Base-by-base conservation (phyloP, 179 eudicot genomes). In the Amaranthus tricolor region DNA sequence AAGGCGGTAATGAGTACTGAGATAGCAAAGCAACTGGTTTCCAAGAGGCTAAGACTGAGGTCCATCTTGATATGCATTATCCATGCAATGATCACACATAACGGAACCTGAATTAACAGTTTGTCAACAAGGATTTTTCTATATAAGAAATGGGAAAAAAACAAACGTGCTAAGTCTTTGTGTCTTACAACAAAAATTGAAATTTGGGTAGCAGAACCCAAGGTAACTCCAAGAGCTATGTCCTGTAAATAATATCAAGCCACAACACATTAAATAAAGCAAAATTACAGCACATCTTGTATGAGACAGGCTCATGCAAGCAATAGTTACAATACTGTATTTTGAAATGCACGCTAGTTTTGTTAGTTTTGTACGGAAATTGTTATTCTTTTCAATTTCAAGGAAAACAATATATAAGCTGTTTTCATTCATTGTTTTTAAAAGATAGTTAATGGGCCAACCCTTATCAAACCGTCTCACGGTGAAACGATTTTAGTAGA, bases 171-270 rank as follows among this genome's bases (percentile, higher is more conserved):
- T 48, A 44, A 58, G 14, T 49, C 62, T 6, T 1, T 15, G 13
- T 45, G 47, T 80, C 74, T 81, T 81, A 89, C 94, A 87, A 86
- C 87, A 79, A 89, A 89, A 77, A 88, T 80, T n/a, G 88, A 83
- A 59, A 89, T 88, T 62, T 89, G 94, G 74, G 94, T 74, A 57
- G 91, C 91, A 75, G 94, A 89, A 19, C 94, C 94, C 73, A 89
- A 59, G 70, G 94, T 86, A 61, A 89, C 90, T 44, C 91, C 90
- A 71, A 89, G 74, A 71, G 90, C 85, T 76, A 89, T 88, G 74
- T 89, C 94, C 94, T 89, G 88, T 78, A 52, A 58, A 19, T 16
- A 48, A 70, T 12, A 51, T 8, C 12, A 66, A 70, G n/a, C 52
- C 64, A 69, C 21, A 8, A 20, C 15, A 44, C 6, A 51, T 31